These are phyloP conservation scores for Penicillium sclerotigenum DNA, from an alignment of 2,329 filamentous ascomycete species.

Conservation along the genomic window DNA sequence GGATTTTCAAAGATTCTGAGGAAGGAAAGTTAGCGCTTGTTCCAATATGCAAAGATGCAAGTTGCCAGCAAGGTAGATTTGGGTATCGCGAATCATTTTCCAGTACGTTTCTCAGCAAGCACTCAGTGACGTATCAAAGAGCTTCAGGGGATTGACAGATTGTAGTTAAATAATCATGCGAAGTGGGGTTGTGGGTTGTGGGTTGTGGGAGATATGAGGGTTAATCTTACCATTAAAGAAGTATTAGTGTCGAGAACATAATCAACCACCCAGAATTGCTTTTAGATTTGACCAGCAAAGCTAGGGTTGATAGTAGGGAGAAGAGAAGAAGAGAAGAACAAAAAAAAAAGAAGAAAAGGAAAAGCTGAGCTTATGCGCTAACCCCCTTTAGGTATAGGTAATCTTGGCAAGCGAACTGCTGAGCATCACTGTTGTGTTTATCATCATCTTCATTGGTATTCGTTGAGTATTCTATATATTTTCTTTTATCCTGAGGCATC, in stretches of 20 bases:
- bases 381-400: constrained; percentile 9
- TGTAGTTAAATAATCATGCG: constrained; percentile 63
- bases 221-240: constrained; percentile 32
- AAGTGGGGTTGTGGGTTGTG: too few relatives aligned
- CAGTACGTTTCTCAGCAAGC: constrained; percentile 45
- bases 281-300: constrained; percentile 31
- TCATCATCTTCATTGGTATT: constrained; percentile 5
- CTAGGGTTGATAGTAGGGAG: constrained; percentile 18
- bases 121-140: constrained; percentile 42
- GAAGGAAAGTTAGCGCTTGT: constrained; percentile 16
- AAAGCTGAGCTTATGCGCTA: constrained; percentile 17
- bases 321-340: constrained; percentile 12
- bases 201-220: not conserved
- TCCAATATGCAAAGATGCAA: not conserved
- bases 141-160: constrained; percentile 85
- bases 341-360: constrained; percentile 21
- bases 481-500: constrained; percentile 6
- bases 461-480: constrained; percentile 1
- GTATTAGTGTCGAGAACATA: constrained; percentile 8
- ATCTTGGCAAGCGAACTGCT: constrained; percentile 11
- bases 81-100: constrained; percentile 31
- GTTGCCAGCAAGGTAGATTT: not conserved
- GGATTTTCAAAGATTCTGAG: constrained; percentile 18
- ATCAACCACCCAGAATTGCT: not conserved
- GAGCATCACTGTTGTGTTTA: not conserved